These are phyloP conservation scores for Podospora pseudocomata DNA, from an alignment of 495 filamentous ascomycete genomes.

Conservation along the genomic window DNA sequence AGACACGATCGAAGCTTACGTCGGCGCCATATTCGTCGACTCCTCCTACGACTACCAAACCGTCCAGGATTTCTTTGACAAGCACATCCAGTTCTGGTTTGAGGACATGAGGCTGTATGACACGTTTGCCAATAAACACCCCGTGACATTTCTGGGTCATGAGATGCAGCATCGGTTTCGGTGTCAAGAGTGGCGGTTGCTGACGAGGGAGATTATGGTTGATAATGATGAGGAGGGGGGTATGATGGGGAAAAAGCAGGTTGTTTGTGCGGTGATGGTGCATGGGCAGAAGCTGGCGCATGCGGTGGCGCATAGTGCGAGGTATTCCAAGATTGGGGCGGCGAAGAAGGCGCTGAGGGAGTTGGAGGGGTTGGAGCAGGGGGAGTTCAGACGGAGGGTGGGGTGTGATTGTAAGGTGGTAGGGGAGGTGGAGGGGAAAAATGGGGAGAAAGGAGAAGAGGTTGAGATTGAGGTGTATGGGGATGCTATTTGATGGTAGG, in stretches of 20 bases:
- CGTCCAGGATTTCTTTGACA: conserved; percentile 73
- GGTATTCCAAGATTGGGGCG: conserved; percentile 71
- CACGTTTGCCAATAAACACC: conserved; percentile 83
- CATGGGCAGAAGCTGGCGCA: conserved; percentile 66
- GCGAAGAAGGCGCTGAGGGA: conserved; percentile 60
- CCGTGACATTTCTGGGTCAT: conserved; percentile 51
- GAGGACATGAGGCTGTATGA: conserved; percentile 87
- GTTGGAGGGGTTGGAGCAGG: conserved; percentile 54
- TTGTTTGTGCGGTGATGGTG: conserved; percentile 73
- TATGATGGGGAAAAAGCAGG: conserved; percentile 39
- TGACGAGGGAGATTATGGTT: conserved; percentile 19
- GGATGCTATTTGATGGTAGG: conserved; percentile 11
- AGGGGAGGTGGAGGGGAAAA: conserved; percentile 1
- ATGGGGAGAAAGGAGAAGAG: background rate
- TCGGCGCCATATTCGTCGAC: conserved; percentile 91
- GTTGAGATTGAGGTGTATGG: conserved; percentile 7
- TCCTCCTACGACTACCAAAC: conserved; percentile 71
- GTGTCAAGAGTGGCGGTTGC: conserved; percentile 46
- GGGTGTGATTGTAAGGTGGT: conserved; percentile 57
- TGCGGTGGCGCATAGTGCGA: conserved; percentile 56
- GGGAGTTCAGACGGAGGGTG: conserved; percentile 59
- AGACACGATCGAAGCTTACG: conserved; percentile 84
- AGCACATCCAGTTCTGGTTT: conserved; percentile 72
- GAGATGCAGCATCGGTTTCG: conserved; percentile 43
- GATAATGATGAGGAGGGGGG: conserved; percentile 25